phyloP scores from a whole-genome alignment of 2,329 filamentous ascomycete genomes.

The Septoria petroselini region DNA sequence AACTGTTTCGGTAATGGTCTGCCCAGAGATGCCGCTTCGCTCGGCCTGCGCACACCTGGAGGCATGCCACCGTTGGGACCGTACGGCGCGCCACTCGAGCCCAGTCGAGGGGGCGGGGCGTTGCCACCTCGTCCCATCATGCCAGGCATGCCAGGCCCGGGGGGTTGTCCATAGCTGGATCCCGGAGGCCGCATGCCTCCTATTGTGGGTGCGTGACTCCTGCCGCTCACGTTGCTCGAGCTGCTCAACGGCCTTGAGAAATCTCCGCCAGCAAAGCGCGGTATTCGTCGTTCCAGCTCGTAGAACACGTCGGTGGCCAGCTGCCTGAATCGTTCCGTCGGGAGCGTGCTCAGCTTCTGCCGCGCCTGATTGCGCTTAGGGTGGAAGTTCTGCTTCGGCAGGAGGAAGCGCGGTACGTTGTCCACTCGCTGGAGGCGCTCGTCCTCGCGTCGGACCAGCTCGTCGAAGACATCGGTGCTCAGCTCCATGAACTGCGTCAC shows the following conservation, averaged over 20 bases:
- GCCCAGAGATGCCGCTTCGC: slow-evolving; percentile 47
- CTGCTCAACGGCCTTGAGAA: slow-evolving; percentile 68
- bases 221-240: slow-evolving; percentile 46
- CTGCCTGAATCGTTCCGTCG: slow-evolving; percentile 81
- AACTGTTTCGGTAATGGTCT: slow-evolving; percentile 83
- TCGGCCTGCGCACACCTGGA: slow-evolving; percentile 45
- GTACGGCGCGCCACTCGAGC: slow-evolving; percentile 27
- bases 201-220: slow-evolving; percentile 31
- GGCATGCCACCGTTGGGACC: slow-evolving; percentile 39
- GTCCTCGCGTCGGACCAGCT: slow-evolving; percentile 81
- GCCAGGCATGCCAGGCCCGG: slow-evolving; percentile 7
- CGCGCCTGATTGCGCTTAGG: slow-evolving; percentile 97
- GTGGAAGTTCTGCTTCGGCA: slow-evolving; percentile 87
- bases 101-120: slow-evolving; percentile 27
- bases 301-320: slow-evolving; percentile 94
- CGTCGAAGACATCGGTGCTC: slow-evolving; percentile 96
- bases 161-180: slow-evolving; percentile 15
- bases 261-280: slow-evolving; percentile 69
- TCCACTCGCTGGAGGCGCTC: slow-evolving; percentile 48
- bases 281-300: slow-evolving; percentile 87
- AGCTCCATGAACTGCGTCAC: slow-evolving; percentile 94
- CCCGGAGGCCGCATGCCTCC: slow-evolving; percentile 40
- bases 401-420: slow-evolving; percentile 66
- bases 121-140: slow-evolving; percentile 30
- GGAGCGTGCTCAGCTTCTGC: slow-evolving; percentile 87